Base-by-base conservation (phyloP, 2,329 filamentous ascomycete genomes). In the Cytospora mali region DNA sequence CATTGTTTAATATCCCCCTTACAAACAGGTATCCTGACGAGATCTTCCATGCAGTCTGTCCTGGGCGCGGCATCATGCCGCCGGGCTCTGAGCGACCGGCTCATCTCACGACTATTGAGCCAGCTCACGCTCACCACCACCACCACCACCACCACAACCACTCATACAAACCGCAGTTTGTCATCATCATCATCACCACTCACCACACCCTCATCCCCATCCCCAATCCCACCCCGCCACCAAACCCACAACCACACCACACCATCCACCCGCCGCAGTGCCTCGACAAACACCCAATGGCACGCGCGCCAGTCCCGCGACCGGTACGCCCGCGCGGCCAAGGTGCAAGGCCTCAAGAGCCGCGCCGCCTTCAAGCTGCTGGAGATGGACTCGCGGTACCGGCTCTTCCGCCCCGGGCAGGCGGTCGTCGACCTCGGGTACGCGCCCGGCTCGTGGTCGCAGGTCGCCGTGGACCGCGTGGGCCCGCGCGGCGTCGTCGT, bases 281-380 rank as follows among this genome's bases (percentile, higher is more conserved):
- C 82, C 0, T 93, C 91, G 2, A 92, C 88, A 1, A 90, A 85
- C 52, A 77, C 77, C 56, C 81, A 87, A 75, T 99, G 95, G 95
- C 92, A 92, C 74, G 82, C 84, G 58, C 88, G 95, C 23, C 93
- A 97, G 72, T 80, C 80, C 46, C 83, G 77, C 48, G 95, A 99
- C 77, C 77, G 76, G 21, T 96, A 87, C 73, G 85, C 89, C 0
- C 85, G 85, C 61, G 86, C 90, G 69, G 93, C 95, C 52, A 90
- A 87, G 71, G 87, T 96, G 2, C 84, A 90, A 68, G 89, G 89
- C 0, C 78, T 97, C 62, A 97, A 94, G 76, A 96, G 92, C 70
- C 87, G 95, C 66, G 95, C 95, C 28, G 95, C 93, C 0, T 97
- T 95, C 75, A 99, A 99, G 76, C 80, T 99, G 11, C 77, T 97